Evolutionary conservation across 805 yeast species (phyloP).

Genomic region (Wickerhamomyces subpelliculosus): DNA sequence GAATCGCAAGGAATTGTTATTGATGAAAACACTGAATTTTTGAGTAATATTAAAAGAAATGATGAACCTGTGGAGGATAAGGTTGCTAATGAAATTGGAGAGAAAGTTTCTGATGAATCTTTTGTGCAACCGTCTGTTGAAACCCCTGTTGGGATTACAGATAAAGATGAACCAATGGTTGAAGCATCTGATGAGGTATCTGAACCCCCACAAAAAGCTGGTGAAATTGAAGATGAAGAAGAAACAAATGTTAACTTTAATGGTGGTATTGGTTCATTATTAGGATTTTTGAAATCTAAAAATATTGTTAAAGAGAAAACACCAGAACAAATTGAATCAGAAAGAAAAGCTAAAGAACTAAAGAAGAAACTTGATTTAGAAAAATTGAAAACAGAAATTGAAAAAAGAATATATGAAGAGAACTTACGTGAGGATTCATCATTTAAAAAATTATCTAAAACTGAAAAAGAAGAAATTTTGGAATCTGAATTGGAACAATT

Average conservation of each 20-base stretch:
- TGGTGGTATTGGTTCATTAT: conserved; percentile 19
- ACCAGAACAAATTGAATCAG: conserved; percentile 3
- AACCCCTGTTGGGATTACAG: not conserved
- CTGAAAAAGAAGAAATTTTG: conserved; percentile 33
- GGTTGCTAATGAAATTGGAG: not conserved
- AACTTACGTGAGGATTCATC: conserved; percentile 8
- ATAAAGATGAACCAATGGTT: not conserved
- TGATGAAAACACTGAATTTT: conserved; percentile 31
- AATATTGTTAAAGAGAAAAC: conserved; percentile 11
- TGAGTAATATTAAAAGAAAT: conserved; percentile 18
- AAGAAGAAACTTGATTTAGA: conserved; percentile 10
- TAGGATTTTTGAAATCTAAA: conserved; percentile 16
- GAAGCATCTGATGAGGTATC: not conserved
- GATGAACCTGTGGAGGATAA: not conserved
- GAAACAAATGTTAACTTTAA: conserved; percentile 7
- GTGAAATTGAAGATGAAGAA: not conserved
- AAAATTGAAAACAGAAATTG: conserved; percentile 10
- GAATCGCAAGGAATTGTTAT: conserved; percentile 16
- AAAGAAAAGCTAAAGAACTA: conserved; percentile 7
- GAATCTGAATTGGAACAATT: conserved; percentile 9
- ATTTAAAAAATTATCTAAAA: conserved; percentile 30
- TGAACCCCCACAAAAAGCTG: not conserved
- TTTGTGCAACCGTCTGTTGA: not conserved
- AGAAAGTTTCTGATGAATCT: not conserved
- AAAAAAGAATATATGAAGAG: conserved; percentile 9